A percentile compares a stretch with the other conserved stretches of the same genome.
phyloP scores from a whole-genome alignment of 2,329 filamentous ascomycete genomes.

The Diaporthe eres region DNA sequence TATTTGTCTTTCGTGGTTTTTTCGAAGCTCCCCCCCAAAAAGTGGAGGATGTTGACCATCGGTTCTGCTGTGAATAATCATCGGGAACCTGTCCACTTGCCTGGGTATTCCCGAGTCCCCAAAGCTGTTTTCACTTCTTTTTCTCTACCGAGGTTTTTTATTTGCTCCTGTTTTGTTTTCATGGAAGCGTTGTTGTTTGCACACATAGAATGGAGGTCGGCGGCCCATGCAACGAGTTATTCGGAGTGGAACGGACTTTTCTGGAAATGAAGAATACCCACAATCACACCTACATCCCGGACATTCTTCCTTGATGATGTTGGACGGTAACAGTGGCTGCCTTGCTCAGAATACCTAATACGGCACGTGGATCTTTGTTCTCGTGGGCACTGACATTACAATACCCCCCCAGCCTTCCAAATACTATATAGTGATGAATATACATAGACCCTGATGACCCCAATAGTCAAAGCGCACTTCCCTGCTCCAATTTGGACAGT shows the following conservation, averaged over 20 bases:
- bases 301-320: conserved; percentile 12
- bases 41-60: conserved; percentile 32
- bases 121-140: conserved; percentile 5
- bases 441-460: conserved; percentile 30
- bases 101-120: neutral
- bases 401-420: conserved; percentile 18
- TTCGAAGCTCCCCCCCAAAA: neutral
- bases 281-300: conserved; percentile 27
- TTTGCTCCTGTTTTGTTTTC: conserved; percentile 6
- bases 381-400: conserved; percentile 19
- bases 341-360: conserved; percentile 24
- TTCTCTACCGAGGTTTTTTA: neutral
- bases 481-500: neutral
- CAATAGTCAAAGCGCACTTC: conserved; percentile 7
- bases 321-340: conserved; percentile 15
- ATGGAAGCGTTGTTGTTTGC: conserved; percentile 31
- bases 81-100: conserved; percentile 3
- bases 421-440: conserved; percentile 33
- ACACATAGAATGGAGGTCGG: conserved; percentile 28
- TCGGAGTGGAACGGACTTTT: conserved; percentile 32
- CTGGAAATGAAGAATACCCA: conserved; percentile 35
- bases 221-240: conserved; percentile 29
- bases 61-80: conserved; percentile 31
- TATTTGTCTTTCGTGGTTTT: neutral
- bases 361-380: conserved; percentile 19